These are phyloP conservation scores for Fraxinus albicans DNA, from an alignment of 305 asterid genomes.

Conservation along the genomic window DNA sequence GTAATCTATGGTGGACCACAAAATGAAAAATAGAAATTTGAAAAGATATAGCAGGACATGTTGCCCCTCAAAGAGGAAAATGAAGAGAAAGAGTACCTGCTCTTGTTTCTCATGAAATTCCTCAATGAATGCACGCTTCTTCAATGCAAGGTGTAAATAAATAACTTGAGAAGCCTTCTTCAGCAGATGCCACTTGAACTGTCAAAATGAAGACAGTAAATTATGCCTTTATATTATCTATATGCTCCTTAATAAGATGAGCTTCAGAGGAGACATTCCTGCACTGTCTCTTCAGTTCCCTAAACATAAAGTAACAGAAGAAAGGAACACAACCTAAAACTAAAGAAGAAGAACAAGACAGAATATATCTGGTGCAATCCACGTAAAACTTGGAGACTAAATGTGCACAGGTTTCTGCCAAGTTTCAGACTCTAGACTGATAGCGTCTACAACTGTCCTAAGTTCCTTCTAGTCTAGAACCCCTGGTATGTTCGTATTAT, in stretches of 20 bases:
- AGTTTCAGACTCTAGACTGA: neutral
- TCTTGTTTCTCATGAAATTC: conserved; percentile 94
- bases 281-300: neutral
- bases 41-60: conserved; percentile 23
- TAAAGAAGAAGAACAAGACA: no score
- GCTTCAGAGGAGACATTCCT: neutral
- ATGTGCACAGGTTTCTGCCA: neutral
- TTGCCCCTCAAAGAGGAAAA: conserved; percentile 15
- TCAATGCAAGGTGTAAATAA: conserved; percentile 79
- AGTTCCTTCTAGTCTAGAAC: neutral
- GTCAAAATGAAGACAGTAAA: conserved; percentile 20
- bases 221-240: neutral
- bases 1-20: neutral
- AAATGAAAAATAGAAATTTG: neutral
- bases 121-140: conserved; percentile 80
- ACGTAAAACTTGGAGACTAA: neutral
- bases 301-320: neutral
- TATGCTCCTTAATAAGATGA: neutral
- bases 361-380: neutral
- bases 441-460: neutral
- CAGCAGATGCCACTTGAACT: conserved; percentile 82
- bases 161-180: conserved; percentile 93
- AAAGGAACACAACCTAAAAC: neutral
- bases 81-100: conserved; percentile 59
- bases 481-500: neutral